A percentile compares a stretch with the other conserved stretches of the same genome.
Conservation (phyloP, 1,284 basidiomycete genomes). For the Cerioporus squamosus region DNA sequence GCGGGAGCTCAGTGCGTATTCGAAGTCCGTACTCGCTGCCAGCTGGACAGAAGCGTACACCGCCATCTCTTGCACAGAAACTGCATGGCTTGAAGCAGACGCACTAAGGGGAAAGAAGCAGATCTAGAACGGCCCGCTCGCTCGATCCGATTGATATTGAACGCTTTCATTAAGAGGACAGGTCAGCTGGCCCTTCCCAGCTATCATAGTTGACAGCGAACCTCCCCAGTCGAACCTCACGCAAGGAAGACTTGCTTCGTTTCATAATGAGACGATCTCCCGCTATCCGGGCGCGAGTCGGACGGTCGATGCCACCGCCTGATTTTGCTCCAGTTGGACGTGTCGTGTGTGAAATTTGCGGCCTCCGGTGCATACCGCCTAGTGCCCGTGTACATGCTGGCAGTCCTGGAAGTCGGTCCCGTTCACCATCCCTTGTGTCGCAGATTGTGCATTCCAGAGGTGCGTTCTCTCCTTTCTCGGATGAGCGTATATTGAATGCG, state of each 20-base stretch:
- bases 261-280: too few relatives aligned
- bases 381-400: too few relatives aligned
- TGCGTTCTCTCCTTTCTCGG: not conserved
- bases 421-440: too few relatives aligned
- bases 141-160: not conserved
- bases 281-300: too few relatives aligned
- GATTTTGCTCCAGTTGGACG: too few relatives aligned
- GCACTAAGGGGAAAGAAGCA: not conserved
- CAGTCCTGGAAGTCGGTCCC: too few relatives aligned
- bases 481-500: not conserved
- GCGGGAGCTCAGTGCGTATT: too few relatives aligned
- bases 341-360: too few relatives aligned
- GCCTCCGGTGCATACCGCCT: too few relatives aligned
- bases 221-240: not conserved
- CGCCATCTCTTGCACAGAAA: constrained; percentile 81
- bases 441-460: not conserved
- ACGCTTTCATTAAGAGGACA: not conserved
- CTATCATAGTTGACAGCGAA: not conserved
- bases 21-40: too few relatives aligned
- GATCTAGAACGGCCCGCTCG: not conserved
- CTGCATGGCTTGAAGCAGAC: constrained; percentile 69
- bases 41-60: too few relatives aligned
- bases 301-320: too few relatives aligned
- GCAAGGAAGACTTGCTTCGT: not conserved
- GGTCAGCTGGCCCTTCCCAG: not conserved